Evolutionary conservation across 1,139 yeast species (phyloP).

Genomic region (Candida sanyaensis): DNA sequence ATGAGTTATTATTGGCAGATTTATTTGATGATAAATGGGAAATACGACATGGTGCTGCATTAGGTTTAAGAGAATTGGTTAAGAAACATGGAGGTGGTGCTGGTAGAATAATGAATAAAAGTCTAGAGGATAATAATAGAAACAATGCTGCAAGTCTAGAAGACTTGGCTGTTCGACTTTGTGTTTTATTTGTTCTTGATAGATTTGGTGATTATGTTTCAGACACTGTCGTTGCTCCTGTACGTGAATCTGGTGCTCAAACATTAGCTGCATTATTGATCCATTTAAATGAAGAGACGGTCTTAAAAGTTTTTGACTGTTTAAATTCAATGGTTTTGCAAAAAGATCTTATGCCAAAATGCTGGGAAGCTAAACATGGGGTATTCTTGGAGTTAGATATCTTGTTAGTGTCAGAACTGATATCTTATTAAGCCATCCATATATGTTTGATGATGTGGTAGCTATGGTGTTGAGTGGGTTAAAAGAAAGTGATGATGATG

Average conservation of each 20-base stretch:
- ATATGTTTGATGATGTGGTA: constrained; percentile 70
- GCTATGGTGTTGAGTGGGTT: constrained; percentile 87
- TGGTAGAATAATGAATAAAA: constrained; percentile 72
- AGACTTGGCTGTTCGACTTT: constrained; percentile 82
- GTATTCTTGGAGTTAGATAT: constrained; percentile 90
- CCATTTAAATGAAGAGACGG: constrained; percentile 59
- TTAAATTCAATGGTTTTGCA: constrained; percentile 75
- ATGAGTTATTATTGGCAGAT: constrained; percentile 77
- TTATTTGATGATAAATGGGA: constrained; percentile 92
- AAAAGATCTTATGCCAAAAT: constrained; percentile 44
- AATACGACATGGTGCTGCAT: constrained; percentile 91
- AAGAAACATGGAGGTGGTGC: constrained; percentile 85
- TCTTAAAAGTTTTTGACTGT: constrained; percentile 62
- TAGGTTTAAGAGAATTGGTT: constrained; percentile 86
- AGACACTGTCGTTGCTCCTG: constrained; percentile 98
- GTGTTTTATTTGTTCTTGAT: constrained; percentile 89
- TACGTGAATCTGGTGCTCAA: constrained; percentile 95
- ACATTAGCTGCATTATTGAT: constrained; percentile 84
- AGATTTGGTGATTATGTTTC: constrained; percentile 97
- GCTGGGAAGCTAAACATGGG: constrained; percentile 99
- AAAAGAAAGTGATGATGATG: constrained; percentile 87
- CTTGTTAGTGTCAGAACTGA: constrained; percentile 90
- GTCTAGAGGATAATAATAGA: constrained; percentile 59
- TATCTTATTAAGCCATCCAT: constrained; percentile 58
- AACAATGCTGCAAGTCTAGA: constrained; percentile 75